A percentile compares a stretch with the other conserved stretches of the same genome.
These are phyloP conservation scores for Cryptomeria japonica DNA, from an alignment of 75 land plant genomes.

Conservation along the genomic window DNA sequence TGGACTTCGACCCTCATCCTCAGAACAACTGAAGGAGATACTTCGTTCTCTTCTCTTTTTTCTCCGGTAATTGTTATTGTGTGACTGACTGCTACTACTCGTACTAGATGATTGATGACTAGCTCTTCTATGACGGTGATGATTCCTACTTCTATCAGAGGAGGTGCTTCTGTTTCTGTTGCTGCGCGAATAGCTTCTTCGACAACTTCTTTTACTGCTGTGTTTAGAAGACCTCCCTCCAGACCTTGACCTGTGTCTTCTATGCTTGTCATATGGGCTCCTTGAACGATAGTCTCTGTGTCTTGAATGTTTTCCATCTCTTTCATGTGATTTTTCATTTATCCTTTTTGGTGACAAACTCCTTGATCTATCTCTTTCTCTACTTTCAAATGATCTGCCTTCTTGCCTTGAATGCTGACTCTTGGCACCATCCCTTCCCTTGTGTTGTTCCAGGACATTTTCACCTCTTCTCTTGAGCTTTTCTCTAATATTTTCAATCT, in stretches of 20 bases:
- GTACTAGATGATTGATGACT: constrained; percentile 12
- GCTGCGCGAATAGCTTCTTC: constrained; percentile 8
- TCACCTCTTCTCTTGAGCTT: constrained; percentile 53
- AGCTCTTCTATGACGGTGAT: constrained; percentile 7
- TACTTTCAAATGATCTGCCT: neutral
- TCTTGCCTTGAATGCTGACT: constrained; percentile 2
- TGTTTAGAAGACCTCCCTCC: constrained; percentile 1
- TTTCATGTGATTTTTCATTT: neutral
- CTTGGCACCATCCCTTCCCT: constrained; percentile 1
- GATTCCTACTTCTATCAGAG: constrained; percentile 8
- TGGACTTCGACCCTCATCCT: neutral
- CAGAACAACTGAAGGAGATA: neutral
- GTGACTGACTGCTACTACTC: constrained; percentile 8
- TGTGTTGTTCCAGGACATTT: constrained; percentile 5
- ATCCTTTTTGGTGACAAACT: constrained; percentile 18
- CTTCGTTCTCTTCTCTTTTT: constrained; percentile 3
- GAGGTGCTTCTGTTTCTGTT: constrained; percentile 13
- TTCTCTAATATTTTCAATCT: constrained; percentile 44
- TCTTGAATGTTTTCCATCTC: constrained; percentile 10
- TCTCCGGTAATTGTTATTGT: neutral
- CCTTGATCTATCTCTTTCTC: constrained; percentile 1
- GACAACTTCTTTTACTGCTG: constrained; percentile 10
- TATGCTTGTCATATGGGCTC: constrained; percentile 14
- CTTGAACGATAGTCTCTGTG: constrained; percentile 4
- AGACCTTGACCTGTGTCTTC: constrained; percentile 18